Conservation (phyloP, 257 asterid genomes). For the Plantago major region DNA sequence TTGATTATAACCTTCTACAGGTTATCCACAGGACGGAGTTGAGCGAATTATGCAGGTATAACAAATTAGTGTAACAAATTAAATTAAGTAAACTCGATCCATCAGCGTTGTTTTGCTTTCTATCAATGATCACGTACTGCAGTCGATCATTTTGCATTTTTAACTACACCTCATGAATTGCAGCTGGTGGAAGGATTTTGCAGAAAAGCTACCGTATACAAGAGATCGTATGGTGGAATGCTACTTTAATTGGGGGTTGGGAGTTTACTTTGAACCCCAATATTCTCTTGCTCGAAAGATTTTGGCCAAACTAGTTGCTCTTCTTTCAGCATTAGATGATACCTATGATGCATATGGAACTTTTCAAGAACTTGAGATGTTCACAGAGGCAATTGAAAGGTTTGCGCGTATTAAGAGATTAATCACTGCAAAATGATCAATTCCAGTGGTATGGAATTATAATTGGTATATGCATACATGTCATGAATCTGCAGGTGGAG, state of each 20-base stretch:
- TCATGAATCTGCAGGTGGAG: conserved; percentile 26
- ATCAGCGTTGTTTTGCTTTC: too few species aligned
- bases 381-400: conserved; percentile 34
- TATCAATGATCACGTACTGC: too few species aligned
- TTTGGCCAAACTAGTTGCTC: not conserved
- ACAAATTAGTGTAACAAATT: too few species aligned
- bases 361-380: conserved; percentile 22
- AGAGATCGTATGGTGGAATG: conserved; percentile 35
- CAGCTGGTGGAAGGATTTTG: conserved; percentile 41
- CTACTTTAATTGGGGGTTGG: conserved; percentile 24
- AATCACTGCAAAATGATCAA: too few species aligned
- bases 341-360: conserved; percentile 30
- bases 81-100: too few species aligned
- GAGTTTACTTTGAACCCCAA: conserved; percentile 30
- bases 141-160: too few species aligned
- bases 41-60: conserved; percentile 20
- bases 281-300: conserved; percentile 23
- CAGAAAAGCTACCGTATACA: conserved; percentile 15
- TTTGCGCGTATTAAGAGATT: not conserved
- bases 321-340: conserved; percentile 25
- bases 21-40: conserved; percentile 24
- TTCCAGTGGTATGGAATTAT: too few species aligned
- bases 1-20: conserved; percentile 26
- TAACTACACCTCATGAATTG: not conserved
- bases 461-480: too few species aligned